A percentile compares a stretch with the other conserved stretches of the same genome.
phyloP scores from a whole-genome alignment of 2,329 filamentous ascomycete species.

The Xylaria sp. region DNA sequence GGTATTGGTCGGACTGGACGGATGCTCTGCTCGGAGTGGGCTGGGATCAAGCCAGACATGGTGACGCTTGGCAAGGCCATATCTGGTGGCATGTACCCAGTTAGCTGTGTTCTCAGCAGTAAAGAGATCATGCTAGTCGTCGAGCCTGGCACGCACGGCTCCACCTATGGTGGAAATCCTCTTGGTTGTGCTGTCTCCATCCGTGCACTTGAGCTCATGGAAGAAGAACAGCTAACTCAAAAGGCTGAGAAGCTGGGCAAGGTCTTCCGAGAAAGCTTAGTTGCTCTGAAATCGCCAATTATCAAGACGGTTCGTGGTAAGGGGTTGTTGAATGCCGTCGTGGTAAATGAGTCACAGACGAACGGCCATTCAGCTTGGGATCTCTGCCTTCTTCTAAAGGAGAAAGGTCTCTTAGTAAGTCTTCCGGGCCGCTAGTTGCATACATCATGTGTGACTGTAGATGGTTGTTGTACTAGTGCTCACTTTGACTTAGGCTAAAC shows the following conservation, averaged over 20 bases:
- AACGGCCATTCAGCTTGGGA: slow-evolving; percentile 94
- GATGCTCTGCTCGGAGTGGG: slow-evolving; percentile 95
- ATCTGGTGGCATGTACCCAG: slow-evolving; percentile 98
- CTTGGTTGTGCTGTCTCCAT: slow-evolving; percentile 96
- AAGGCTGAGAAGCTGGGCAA: slow-evolving; percentile 84
- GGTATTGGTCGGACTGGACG: slow-evolving; percentile 94
- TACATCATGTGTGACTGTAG: slow-evolving; percentile 27
- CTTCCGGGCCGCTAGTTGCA: slow-evolving; percentile 13
- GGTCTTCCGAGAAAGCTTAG: slow-evolving; percentile 82
- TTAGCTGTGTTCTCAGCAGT: slow-evolving; percentile 87
- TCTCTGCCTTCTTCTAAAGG: slow-evolving; percentile 93
- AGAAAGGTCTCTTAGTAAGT: slow-evolving; percentile 90
- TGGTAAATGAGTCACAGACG: slow-evolving; percentile 91
- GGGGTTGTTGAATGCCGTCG: slow-evolving; percentile 92
- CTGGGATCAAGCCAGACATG: slow-evolving; percentile 93
- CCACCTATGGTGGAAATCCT: slow-evolving; percentile 98
- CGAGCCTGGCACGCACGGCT: slow-evolving; percentile 96
- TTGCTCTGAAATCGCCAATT: slow-evolving; percentile 79
- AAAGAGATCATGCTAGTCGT: slow-evolving; percentile 95
- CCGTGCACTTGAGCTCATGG: slow-evolving; percentile 90
- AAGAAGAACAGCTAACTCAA: slow-evolving; percentile 89
- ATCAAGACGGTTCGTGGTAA: slow-evolving; percentile 89
- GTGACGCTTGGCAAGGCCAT: slow-evolving; percentile 97
- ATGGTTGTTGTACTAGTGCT: slow-evolving; percentile 37
- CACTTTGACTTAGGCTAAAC: slow-evolving; percentile 79